Evolutionary conservation across 306 rosid species (phyloP).

Genomic region (Carpinus viminea): DNA sequence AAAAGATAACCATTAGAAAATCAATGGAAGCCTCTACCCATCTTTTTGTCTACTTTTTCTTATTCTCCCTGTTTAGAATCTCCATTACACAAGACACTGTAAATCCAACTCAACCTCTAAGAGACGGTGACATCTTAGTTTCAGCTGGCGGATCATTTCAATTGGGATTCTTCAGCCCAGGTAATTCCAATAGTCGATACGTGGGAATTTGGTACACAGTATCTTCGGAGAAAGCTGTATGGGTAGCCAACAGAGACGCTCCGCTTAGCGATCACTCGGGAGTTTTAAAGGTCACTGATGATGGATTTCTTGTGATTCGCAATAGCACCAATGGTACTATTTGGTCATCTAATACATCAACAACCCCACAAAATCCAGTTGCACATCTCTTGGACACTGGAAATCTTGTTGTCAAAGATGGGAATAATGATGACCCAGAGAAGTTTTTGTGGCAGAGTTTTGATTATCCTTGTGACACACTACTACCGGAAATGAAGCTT

Average conservation of each 20-base stretch:
- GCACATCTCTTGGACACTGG: constrained; percentile 36
- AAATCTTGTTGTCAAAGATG: constrained; percentile 43
- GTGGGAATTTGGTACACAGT: constrained; percentile 64
- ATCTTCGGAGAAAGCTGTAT: constrained; percentile 34
- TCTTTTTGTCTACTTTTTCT: background rate
- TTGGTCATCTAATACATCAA: constrained; percentile 19
- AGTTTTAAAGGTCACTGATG: constrained; percentile 17
- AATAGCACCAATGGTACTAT: background rate
- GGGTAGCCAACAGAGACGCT: no score
- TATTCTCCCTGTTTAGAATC: constrained; percentile 4
- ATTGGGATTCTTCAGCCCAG: constrained; percentile 61
- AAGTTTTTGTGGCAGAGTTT: constrained; percentile 48
- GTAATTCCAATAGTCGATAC: constrained; percentile 37
- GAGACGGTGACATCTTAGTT: constrained; percentile 39
- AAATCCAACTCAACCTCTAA: constrained; percentile 29
- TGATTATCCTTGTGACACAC: constrained; percentile 58
- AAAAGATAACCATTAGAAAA: background rate
- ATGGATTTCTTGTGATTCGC: constrained; percentile 41
- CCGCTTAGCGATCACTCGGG: constrained; percentile 40
- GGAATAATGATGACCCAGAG: background rate
- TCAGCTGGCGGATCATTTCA: constrained; percentile 42
- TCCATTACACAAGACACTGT: constrained; percentile 40
- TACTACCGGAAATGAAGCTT: constrained; percentile 46
- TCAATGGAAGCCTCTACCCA: background rate
- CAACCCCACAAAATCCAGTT: background rate